A percentile compares a stretch with the other conserved stretches of the same genome.
Conservation (phyloP, 2,329 filamentous ascomycete species). For the Ophiostoma populinum region DNA sequence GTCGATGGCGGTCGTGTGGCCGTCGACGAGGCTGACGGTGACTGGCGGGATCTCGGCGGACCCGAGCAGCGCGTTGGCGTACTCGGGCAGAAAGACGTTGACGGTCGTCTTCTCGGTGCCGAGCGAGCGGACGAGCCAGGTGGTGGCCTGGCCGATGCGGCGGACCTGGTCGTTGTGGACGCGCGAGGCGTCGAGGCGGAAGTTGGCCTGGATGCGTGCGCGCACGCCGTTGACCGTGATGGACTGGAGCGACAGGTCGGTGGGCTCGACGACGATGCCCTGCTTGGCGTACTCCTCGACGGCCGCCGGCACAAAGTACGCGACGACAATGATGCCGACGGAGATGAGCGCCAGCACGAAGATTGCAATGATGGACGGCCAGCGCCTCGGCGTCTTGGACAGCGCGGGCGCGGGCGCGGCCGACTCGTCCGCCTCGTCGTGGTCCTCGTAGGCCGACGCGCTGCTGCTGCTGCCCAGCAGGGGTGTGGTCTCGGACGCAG, state of each 20-base stretch:
- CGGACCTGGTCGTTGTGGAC: conserved; percentile 56
- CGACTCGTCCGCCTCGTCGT: not conserved
- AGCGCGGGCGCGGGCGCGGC: conserved; percentile 12
- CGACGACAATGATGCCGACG: conserved; percentile 54
- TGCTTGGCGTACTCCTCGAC: conserved; percentile 77
- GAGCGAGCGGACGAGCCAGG: conserved; percentile 62
- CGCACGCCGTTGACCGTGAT: conserved; percentile 64
- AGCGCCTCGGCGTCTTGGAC: conserved; percentile 34
- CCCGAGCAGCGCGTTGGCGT: conserved; percentile 60
- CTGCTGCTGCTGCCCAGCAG: conserved; percentile 22
- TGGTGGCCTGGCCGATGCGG: conserved; percentile 59
- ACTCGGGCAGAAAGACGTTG: conserved; percentile 67
- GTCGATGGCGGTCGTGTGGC: conserved; percentile 60
- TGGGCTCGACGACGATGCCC: conserved; percentile 67
- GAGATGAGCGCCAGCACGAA: conserved; percentile 43
- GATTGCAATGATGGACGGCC: conserved; percentile 67
- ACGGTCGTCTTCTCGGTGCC: conserved; percentile 58
- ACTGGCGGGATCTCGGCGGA: conserved; percentile 61
- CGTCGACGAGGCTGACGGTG: conserved; percentile 59
- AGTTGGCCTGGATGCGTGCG: conserved; percentile 65
- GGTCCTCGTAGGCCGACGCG: not conserved
- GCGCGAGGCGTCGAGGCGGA: conserved; percentile 60
- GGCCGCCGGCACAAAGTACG: conserved; percentile 64
- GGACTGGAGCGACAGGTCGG: conserved; percentile 67
- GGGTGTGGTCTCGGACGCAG: conserved; percentile 30